Evolutionary conservation across 768 basidiomycete species (phyloP).

Genomic region (Russula ochroleuca): DNA sequence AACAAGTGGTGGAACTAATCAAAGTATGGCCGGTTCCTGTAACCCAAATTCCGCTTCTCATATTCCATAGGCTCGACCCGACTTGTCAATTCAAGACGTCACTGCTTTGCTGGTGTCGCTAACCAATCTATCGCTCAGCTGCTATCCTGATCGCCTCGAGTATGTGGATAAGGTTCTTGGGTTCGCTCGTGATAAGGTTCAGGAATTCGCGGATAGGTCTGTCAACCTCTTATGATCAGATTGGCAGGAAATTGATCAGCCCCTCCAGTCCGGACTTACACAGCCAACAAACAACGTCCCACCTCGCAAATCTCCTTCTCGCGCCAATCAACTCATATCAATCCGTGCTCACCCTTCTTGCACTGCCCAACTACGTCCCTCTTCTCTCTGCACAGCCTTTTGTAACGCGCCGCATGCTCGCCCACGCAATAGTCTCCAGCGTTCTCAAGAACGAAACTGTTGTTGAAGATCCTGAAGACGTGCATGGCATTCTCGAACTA

Average conservation of each 20-base stretch:
- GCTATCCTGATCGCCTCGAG: conserved; percentile 94
- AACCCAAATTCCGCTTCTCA: conserved; percentile 6
- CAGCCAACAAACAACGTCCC: conserved; percentile 76
- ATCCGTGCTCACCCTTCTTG: conserved; percentile 94
- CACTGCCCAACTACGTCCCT: conserved; percentile 83
- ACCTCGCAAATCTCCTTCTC: conserved; percentile 87
- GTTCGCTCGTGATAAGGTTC: conserved; percentile 82
- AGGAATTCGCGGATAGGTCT: conserved; percentile 81
- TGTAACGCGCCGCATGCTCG: conserved; percentile 84
- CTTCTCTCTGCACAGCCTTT: conserved; percentile 84
- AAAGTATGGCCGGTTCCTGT: conserved; percentile 51
- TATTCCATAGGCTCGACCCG: conserved; percentile 76
- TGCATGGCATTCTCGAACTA: conserved; percentile 86
- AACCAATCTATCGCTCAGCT: conserved; percentile 91
- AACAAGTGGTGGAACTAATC: conserved; percentile 95
- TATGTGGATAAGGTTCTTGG: conserved; percentile 95
- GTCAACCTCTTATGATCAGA: background rate
- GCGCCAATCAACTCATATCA: conserved; percentile 96
- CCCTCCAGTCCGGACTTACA: conserved; percentile 76
- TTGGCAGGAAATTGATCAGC: conserved; percentile 4
- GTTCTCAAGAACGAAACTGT: conserved; percentile 96
- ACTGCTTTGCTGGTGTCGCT: conserved; percentile 94
- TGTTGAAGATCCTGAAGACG: conserved; percentile 90
- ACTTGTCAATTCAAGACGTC: conserved; percentile 95
- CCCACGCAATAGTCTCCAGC: conserved; percentile 90